phyloP scores from a whole-genome alignment of 192 early-diverging fungal genomes.

The Coemansia nantahalensis region DNA sequence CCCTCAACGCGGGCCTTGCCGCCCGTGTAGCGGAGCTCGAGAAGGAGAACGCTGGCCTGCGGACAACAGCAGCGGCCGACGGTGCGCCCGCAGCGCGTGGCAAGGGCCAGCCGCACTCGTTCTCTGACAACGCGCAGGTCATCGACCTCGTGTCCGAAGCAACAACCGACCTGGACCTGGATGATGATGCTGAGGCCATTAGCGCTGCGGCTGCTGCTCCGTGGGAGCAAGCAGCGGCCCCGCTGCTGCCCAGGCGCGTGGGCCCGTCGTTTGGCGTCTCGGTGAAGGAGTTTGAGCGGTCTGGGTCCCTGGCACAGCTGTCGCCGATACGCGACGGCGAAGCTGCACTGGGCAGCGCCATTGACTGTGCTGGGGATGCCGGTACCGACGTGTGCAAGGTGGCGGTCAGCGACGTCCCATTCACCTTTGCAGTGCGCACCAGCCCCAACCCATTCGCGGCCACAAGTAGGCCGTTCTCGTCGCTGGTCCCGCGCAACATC shows the following conservation, averaged over 20 bases:
- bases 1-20: conserved; percentile 18
- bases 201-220: conserved; percentile 6
- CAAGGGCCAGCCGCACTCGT: too few relatives aligned
- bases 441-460: conserved; percentile 9
- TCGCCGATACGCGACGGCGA: background rate
- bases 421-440: background rate
- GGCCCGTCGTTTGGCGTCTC: conserved; percentile 29
- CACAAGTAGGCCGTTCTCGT: background rate
- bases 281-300: conserved; percentile 5
- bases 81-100: background rate
- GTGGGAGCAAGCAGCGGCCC: background rate
- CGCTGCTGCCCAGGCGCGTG: conserved; percentile 1
- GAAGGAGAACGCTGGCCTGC: background rate
- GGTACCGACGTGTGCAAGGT: too few relatives aligned
- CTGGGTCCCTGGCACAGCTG: background rate
- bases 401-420: too few relatives aligned
- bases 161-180: conserved; percentile 10
- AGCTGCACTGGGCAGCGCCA: background rate
- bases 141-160: conserved; percentile 10
- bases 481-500: background rate
- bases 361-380: too few relatives aligned
- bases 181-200: conserved; percentile 21
- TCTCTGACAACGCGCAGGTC: background rate
- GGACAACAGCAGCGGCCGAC: background rate
- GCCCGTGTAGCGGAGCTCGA: conserved; percentile 12